phyloP scores from a whole-genome alignment of 2,329 filamentous ascomycete species.

The Hypomyces perniciosus region DNA sequence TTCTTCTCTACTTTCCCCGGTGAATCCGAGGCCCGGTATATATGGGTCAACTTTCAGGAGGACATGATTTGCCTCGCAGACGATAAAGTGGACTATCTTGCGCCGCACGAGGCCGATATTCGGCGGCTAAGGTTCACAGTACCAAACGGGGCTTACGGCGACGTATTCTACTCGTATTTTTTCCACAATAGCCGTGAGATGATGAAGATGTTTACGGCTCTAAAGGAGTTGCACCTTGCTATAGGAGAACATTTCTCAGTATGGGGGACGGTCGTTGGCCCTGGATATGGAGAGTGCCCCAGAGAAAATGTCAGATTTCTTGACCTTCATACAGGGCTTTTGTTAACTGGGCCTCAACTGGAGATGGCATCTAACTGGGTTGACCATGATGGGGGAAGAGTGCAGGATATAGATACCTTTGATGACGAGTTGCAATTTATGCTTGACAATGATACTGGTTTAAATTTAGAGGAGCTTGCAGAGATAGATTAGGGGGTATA shows the following conservation, averaged over 20 bases:
- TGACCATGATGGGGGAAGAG: no score
- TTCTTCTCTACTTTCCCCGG: constrained; percentile 4
- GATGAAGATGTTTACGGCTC: constrained; percentile 6
- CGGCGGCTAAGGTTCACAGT: constrained; percentile 13
- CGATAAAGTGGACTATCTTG: neutral
- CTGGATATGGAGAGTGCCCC: constrained; percentile 8
- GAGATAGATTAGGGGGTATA: neutral
- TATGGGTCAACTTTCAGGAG: constrained; percentile 15
- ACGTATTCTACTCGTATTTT: neutral
- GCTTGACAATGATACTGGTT: neutral
- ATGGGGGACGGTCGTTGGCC: constrained; percentile 3
- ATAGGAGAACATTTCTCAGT: neutral
- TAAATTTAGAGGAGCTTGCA: neutral
- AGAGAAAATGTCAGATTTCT: constrained; percentile 14
- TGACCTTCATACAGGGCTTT: constrained; percentile 9
- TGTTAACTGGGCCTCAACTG: constrained; percentile 9
- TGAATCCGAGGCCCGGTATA: constrained; percentile 10
- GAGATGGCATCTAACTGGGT: constrained; percentile 9
- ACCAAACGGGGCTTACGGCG: neutral
- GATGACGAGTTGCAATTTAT: constrained; percentile 5
- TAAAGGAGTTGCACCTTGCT: constrained; percentile 13
- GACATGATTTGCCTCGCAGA: constrained; percentile 15
- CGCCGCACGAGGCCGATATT: constrained; percentile 11
- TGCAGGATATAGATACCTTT: constrained; percentile 10
- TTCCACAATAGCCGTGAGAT: no score